Evolutionary conservation across 2,329 filamentous ascomycete species (phyloP).

Genomic region (Penicillium crustosum): DNA sequence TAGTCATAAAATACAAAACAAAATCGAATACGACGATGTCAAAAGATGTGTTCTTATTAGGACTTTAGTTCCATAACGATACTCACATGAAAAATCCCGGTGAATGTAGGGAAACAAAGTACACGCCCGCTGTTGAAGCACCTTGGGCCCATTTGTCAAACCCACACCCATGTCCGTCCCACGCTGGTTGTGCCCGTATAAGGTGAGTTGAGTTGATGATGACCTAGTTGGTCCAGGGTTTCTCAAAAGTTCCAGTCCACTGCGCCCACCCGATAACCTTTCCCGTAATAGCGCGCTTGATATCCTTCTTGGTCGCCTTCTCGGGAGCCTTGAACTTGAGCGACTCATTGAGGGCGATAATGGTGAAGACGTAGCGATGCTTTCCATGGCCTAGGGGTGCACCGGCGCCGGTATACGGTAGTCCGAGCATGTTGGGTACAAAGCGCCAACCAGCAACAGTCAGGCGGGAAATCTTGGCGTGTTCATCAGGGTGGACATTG

Average conservation of each 20-base stretch:
- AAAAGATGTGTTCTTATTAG: background rate
- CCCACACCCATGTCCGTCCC: background rate
- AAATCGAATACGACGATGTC: background rate
- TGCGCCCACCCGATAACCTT: conserved; percentile 36
- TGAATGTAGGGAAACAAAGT: background rate
- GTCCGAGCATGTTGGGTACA: conserved; percentile 26
- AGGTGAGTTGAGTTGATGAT: too few species aligned
- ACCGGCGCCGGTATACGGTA: conserved; percentile 29
- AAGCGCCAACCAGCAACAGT: conserved; percentile 32
- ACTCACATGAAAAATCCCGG: background rate
- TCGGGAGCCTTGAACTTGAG: conserved; percentile 24
- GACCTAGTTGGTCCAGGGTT: conserved; percentile 21
- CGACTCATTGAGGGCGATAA: conserved; percentile 30
- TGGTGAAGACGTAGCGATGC: conserved; percentile 36
- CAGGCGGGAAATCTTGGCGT: conserved; percentile 10
- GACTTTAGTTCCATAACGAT: background rate
- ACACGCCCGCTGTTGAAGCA: background rate
- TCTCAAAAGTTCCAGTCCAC: conserved; percentile 35
- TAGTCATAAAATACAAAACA: background rate
- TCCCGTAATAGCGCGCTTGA: conserved; percentile 29
- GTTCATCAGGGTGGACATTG: conserved; percentile 18
- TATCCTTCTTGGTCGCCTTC: conserved; percentile 27
- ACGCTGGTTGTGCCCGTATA: background rate
- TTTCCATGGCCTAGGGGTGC: conserved; percentile 33
- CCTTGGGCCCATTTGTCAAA: background rate